A percentile compares a stretch with the other conserved stretches of the same genome.
These are phyloP conservation scores for Colletotrichum musicola DNA, from an alignment of 2,329 filamentous ascomycete species.

Conservation along the genomic window DNA sequence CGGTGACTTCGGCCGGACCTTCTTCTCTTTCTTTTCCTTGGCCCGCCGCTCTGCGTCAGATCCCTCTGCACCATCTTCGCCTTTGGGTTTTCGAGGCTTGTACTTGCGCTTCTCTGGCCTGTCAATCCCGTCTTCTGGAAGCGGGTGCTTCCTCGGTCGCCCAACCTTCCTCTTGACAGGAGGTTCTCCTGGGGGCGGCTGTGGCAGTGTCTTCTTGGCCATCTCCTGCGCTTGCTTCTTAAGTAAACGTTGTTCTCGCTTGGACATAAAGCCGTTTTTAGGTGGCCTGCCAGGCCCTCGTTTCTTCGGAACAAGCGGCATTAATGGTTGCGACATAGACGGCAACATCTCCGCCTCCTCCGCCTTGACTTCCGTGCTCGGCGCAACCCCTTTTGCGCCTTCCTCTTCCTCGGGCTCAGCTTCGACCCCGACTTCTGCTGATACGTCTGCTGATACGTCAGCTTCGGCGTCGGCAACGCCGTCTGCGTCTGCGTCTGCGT, in stretches of 20 bases:
- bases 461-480: conserved; percentile 45
- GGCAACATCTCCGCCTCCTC: conserved; percentile 51
- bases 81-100: conserved; percentile 70
- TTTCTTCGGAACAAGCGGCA: conserved; percentile 64
- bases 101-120: conserved; percentile 75
- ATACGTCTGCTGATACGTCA: conserved; percentile 41
- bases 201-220: conserved; percentile 65
- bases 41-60: conserved; percentile 68
- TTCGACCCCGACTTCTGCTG: conserved; percentile 44
- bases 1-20: conserved; percentile 69
- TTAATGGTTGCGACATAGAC: conserved; percentile 54
- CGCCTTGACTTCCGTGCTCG: conserved; percentile 42
- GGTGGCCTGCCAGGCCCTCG: conserved; percentile 85
- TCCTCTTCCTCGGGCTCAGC: conserved; percentile 43
- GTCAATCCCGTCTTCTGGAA: conserved; percentile 67
- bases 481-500: conserved; percentile 45
- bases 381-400: conserved; percentile 31
- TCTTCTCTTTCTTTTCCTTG: conserved; percentile 72
- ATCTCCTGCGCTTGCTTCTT: conserved; percentile 69
- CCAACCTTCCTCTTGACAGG: conserved; percentile 74
- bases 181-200: conserved; percentile 60
- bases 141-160: conserved; percentile 72
- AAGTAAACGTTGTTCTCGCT: conserved; percentile 75
- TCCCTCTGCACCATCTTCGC: conserved; percentile 66
- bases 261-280: conserved; percentile 87